Evolutionary conservation across 495 filamentous ascomycete species (phyloP).

Genomic region (Pyrenopolyporus hunteri): DNA sequence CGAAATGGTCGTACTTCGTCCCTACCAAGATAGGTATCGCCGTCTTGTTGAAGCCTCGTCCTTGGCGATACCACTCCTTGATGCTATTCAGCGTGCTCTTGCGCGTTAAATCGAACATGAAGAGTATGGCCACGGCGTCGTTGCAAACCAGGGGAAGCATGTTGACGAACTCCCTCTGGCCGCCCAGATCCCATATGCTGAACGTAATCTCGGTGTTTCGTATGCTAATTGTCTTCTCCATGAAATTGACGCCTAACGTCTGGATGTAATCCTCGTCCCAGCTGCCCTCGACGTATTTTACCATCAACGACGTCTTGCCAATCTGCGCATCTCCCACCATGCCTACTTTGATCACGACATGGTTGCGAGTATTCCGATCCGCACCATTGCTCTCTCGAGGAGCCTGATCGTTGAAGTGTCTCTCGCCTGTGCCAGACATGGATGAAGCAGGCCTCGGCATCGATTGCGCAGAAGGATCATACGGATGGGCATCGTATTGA

Average conservation of each 20-base stretch:
- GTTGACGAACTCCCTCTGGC: slow-evolving; percentile 98
- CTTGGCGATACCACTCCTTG: slow-evolving; percentile 99
- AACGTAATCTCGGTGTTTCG: slow-evolving; percentile 99
- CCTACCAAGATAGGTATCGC: slow-evolving; percentile 96
- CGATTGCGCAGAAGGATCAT: slow-evolving; percentile 41
- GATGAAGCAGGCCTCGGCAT: slow-evolving; percentile 58
- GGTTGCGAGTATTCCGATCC: slow-evolving; percentile 67
- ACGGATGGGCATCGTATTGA: slow-evolving; percentile 50
- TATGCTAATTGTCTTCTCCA: slow-evolving; percentile 99
- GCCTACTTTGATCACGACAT: slow-evolving; percentile 98
- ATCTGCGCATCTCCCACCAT: slow-evolving; percentile 99
- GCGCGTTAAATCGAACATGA: slow-evolving; percentile 98
- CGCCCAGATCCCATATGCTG: slow-evolving; percentile 98
- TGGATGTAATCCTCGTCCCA: slow-evolving; percentile 99
- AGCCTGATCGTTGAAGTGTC: slow-evolving; percentile 35
- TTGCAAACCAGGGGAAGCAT: slow-evolving; percentile 99
- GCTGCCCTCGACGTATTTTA: slow-evolving; percentile 98
- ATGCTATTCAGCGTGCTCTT: slow-evolving; percentile 99
- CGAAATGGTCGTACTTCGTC: slow-evolving; percentile 98
- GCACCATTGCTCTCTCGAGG: slow-evolving; percentile 48
- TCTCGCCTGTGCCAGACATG: slow-evolving; percentile 46
- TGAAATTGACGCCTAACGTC: slow-evolving; percentile 98
- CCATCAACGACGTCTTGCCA: slow-evolving; percentile 98
- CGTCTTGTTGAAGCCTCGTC: slow-evolving; percentile 98
- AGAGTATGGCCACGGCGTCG: slow-evolving; percentile 95